phyloP scores from a whole-genome alignment of 768 basidiomycete genomes.

The Tricholoma bakamatsutake region DNA sequence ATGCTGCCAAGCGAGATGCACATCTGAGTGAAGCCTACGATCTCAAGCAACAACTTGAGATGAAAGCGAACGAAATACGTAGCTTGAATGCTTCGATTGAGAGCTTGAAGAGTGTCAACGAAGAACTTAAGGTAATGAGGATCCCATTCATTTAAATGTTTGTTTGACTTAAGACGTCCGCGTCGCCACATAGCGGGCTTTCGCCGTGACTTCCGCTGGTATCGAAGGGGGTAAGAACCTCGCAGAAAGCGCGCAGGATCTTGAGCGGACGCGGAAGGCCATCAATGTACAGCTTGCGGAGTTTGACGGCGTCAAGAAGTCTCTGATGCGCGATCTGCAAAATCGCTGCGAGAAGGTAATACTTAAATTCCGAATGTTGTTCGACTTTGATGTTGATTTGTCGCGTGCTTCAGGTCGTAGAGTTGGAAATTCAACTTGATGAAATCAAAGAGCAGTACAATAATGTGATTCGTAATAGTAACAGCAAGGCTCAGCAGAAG shows the following conservation, averaged over 20 bases:
- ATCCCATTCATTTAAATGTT: conserved; percentile 1
- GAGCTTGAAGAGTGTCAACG: conserved; percentile 92
- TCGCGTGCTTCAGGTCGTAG: conserved; percentile 69
- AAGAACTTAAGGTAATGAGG: conserved; percentile 84
- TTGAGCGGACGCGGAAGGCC: conserved; percentile 93
- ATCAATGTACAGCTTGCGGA: conserved; percentile 98
- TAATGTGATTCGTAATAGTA: conserved; percentile 96
- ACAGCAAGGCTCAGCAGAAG: conserved; percentile 97
- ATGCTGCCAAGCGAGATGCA: conserved; percentile 87
- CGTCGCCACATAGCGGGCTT: conserved; percentile 66
- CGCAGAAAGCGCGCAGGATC: conserved; percentile 94
- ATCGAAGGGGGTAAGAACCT: conserved; percentile 96
- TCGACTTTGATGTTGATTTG: conserved; percentile 1
- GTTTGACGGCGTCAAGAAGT: conserved; percentile 98
- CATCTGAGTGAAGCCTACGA: conserved; percentile 79
- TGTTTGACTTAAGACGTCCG: conserved; percentile 10
- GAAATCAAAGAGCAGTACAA: conserved; percentile 99
- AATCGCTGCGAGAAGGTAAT: conserved; percentile 97
- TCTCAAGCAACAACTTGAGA: conserved; percentile 86
- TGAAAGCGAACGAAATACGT: conserved; percentile 77
- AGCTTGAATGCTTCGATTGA: conserved; percentile 83
- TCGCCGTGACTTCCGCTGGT: conserved; percentile 94
- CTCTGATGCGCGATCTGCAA: conserved; percentile 96
- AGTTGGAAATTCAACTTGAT: conserved; percentile 97
- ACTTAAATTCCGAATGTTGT: conserved; percentile 9